Evolutionary conservation across 2,329 filamentous ascomycete genomes (phyloP).

Genomic region (Colletotrichum caudatum): DNA sequence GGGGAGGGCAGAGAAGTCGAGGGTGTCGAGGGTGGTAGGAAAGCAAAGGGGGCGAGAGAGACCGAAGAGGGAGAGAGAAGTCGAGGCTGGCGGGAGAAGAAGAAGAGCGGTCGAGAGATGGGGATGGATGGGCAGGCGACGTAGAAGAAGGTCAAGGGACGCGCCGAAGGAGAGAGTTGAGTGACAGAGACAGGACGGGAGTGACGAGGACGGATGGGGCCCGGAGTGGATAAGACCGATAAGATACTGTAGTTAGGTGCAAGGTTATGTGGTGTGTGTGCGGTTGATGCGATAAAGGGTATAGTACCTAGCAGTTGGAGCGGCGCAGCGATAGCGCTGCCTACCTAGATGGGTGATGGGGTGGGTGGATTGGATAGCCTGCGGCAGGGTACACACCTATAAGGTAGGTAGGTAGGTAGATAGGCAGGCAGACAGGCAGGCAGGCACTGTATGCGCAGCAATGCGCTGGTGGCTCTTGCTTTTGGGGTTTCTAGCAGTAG

Average conservation of each 20-base stretch:
- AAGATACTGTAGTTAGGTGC: conserved; percentile 34
- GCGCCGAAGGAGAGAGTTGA: conserved; percentile 29
- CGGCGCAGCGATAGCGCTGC: conserved; percentile 21
- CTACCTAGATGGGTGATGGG: conserved; percentile 9
- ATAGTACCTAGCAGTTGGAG: conserved; percentile 15
- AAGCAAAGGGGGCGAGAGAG: conserved; percentile 1
- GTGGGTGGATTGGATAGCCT: conserved; percentile 3
- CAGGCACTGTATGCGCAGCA: background rate
- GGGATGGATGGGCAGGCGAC: conserved; percentile 30
- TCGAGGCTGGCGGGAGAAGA: conserved; percentile 21
- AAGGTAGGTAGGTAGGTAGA: too few relatives aligned
- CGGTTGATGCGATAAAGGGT: conserved; percentile 39
- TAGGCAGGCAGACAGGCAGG: too few relatives aligned
- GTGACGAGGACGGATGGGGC: conserved; percentile 39
- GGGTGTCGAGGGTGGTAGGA: conserved; percentile 28
- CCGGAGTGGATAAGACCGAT: conserved; percentile 34
- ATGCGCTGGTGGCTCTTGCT: conserved; percentile 6
- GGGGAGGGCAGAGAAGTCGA: conserved; percentile 32
- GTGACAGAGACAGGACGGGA: conserved; percentile 34
- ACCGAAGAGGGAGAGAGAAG: conserved; percentile 17
- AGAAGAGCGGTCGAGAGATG: conserved; percentile 25
- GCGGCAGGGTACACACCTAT: background rate
- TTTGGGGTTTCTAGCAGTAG: conserved; percentile 12
- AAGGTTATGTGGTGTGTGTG: conserved; percentile 26
- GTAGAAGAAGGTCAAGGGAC: conserved; percentile 38